These are phyloP conservation scores for Apiotrichum gracile DNA, from an alignment of 1,284 basidiomycete species.

Conservation along the genomic window DNA sequence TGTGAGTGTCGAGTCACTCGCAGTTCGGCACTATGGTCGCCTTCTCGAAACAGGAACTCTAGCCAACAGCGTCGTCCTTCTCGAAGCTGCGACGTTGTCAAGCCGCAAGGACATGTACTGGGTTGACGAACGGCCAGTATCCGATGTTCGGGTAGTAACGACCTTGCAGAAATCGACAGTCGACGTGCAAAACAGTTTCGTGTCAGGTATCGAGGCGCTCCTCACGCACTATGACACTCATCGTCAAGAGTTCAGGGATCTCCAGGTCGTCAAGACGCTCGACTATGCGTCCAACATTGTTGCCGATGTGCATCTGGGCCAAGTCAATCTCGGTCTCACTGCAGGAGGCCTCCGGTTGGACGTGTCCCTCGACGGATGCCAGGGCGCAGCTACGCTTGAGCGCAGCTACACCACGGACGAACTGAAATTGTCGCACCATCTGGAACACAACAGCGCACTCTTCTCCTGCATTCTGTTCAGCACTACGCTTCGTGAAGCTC, in stretches of 20 bases:
- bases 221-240: conserved; percentile 11
- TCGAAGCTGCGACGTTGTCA: conserved; percentile 18
- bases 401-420: neutral
- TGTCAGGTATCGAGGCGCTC: conserved; percentile 11
- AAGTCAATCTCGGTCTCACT: conserved; percentile 7
- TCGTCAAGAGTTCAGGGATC: conserved; percentile 2
- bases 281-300: conserved; percentile 11
- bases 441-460: neutral
- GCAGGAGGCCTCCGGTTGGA: conserved; percentile 23
- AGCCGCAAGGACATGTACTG: conserved; percentile 7
- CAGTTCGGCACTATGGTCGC: conserved; percentile 25
- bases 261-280: conserved; percentile 1
- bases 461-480: conserved; percentile 4
- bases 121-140: neutral
- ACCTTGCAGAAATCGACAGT: conserved; percentile 17
- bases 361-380: conserved; percentile 2
- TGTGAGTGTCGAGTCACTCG: conserved; percentile 13
- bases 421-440: neutral
- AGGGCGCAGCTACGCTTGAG: conserved; percentile 4
- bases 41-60: conserved; percentile 17
- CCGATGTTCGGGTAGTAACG: conserved; percentile 17
- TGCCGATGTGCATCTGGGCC: conserved; percentile 16
- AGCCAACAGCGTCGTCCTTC: conserved; percentile 14
- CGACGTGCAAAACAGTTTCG: conserved; percentile 26
- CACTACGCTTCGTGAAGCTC: neutral